Evolutionary conservation across 306 rosid genomes (phyloP), one percentile per base, ranked within the genome.

Genomic region (Parietaria judaica): DNA sequence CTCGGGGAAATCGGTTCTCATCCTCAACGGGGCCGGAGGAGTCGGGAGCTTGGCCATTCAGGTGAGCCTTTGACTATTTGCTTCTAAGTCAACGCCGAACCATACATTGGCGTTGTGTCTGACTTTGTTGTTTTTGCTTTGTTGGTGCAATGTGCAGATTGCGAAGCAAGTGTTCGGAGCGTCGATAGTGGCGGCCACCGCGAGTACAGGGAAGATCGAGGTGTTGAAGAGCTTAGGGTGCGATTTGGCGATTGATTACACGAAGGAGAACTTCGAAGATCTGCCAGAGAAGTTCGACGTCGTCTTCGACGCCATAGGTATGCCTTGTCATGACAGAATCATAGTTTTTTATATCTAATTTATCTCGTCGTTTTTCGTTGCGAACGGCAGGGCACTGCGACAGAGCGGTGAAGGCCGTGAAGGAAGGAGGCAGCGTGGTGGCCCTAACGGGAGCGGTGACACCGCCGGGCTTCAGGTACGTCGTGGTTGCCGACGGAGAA

Each of bases 151-250:
- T 36, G 67, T 76, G n/a, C n/a, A 92, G 99, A 75, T 92, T 59
- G 99, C 95, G 35, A 92, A 86, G 72, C 87, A 92, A 61, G 96
- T 92, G 11, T 88, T 86, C 66, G 96, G 99, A 17, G 99, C 99
- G 64, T 84, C 95, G 47, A 80, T 79, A 81, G 83, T 92, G 14
- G 95, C 87, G 12, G 96, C 99, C 66, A 92, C 99, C 61, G 59
- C 95, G 37, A 88, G 96, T 85, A 82, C 90, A 12, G 79, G 86
- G 63, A 74, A 92, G 41, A 64, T 88, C 74, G 95, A 88, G 66
- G 65, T 88, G 13, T 65, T 88, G 79, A 88, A 92, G 78, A 88
- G 88, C 73, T 66, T 88, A 68, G 95, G 99, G 44, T 86, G 80
- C 71, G 99, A 92, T 86, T 74, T 86, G 74, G 88, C 88, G 36